A percentile compares a stretch with the other conserved stretches of the same genome.
Evolutionary conservation across 352 stramenopile species (phyloP).

Genomic region (Aphanomyces invadans): DNA sequence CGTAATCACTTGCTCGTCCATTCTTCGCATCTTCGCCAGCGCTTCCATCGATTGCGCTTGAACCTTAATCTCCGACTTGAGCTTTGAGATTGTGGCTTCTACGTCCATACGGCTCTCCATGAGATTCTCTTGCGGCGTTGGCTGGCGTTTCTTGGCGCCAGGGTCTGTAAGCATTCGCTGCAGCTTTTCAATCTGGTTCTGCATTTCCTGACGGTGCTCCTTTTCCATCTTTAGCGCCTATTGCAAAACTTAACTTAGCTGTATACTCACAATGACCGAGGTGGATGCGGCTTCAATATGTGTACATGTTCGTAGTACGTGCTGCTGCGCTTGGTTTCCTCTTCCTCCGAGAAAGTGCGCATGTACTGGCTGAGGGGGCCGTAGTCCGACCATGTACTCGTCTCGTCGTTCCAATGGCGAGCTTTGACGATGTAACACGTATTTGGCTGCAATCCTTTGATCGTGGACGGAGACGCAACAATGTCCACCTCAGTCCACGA

Average conservation of each 20-base stretch:
- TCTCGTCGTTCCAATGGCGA: slow-evolving; percentile 51
- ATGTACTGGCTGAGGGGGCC: slow-evolving; percentile 57
- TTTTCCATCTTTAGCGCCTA: slow-evolving; percentile 71
- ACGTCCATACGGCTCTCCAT: slow-evolving; percentile 75
- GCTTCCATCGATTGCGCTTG: slow-evolving; percentile 49
- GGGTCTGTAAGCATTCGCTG: slow-evolving; percentile 44
- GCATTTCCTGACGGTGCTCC: slow-evolving; percentile 55
- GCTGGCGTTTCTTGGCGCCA: slow-evolving; percentile 6
- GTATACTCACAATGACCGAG: neutral
- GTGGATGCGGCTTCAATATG: neutral
- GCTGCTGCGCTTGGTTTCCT: slow-evolving; percentile 76
- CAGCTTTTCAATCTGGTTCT: slow-evolving; percentile 74
- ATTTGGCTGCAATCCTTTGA: slow-evolving; percentile 65
- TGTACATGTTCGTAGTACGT: slow-evolving; percentile 78
- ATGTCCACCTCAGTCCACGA: slow-evolving; percentile 70
- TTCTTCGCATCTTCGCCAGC: slow-evolving; percentile 60
- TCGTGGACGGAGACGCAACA: slow-evolving; percentile 43
- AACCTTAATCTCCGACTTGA: slow-evolving; percentile 51
- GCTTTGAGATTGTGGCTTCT: slow-evolving; percentile 67
- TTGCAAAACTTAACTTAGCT: neutral
- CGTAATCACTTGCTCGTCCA: slow-evolving; percentile 75
- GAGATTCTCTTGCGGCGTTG: slow-evolving; percentile 59
- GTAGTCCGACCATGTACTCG: slow-evolving; percentile 67
- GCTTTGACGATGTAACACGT: slow-evolving; percentile 76
- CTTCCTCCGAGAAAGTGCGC: slow-evolving; percentile 81